These are phyloP conservation scores for Chenopodium album DNA, from an alignment of 148 eudicot species.

Conservation along the genomic window DNA sequence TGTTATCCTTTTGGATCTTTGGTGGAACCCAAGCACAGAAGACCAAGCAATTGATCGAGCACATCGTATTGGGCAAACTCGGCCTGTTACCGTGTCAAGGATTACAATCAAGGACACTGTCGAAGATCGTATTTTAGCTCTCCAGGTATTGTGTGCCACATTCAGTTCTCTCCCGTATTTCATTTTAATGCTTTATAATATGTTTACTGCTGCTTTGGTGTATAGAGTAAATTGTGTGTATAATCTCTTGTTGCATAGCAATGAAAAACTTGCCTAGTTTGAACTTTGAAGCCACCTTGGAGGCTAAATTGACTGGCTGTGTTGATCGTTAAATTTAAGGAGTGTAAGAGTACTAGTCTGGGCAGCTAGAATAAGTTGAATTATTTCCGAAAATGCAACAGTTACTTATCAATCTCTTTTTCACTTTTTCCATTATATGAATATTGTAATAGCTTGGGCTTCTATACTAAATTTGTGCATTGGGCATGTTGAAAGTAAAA, in stretches of 20 bases:
- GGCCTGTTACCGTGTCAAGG: conserved; percentile 88
- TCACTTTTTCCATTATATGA: too few species aligned
- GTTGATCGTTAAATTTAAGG: too few species aligned
- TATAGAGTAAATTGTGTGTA: not conserved
- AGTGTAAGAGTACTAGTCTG: too few species aligned
- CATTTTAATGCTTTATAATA: not conserved
- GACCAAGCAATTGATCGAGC: conserved; percentile 99
- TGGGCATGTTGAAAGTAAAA: too few species aligned
- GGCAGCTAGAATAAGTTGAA: too few species aligned
- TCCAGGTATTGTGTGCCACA: conserved; percentile 57
- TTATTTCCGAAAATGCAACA: too few species aligned
- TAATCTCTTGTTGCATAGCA: not conserved
- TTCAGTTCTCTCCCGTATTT: not conserved
- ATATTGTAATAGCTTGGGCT: too few species aligned
- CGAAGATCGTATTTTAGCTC: conserved; percentile 92
- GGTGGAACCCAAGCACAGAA: conserved; percentile 99
- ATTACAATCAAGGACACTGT: conserved; percentile 88
- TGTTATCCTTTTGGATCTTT: conserved; percentile 97
- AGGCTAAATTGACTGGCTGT: too few species aligned
- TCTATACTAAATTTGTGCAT: too few species aligned
- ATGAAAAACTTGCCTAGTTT: too few species aligned
- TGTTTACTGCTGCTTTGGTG: not conserved
- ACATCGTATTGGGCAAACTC: conserved; percentile 98
- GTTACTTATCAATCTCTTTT: too few species aligned
- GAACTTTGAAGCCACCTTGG: too few species aligned